These are phyloP conservation scores for Teunomyces atbi DNA, from an alignment of 805 yeast genomes.

Conservation along the genomic window DNA sequence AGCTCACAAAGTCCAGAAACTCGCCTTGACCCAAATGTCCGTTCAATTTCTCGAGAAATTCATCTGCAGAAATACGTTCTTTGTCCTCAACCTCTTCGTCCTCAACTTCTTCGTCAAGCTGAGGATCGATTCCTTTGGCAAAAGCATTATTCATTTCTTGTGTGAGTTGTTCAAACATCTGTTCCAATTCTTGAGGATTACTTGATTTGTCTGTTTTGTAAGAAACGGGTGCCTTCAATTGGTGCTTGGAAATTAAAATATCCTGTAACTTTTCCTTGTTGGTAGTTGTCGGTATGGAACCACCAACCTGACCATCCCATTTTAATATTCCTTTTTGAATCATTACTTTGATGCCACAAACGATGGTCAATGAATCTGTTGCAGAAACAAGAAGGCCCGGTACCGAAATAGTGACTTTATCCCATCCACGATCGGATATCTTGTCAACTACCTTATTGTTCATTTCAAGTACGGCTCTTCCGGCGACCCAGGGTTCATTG, in stretches of 20 bases:
- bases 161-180: not conserved
- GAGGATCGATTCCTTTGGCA: not conserved
- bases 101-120: not conserved
- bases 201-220: not conserved
- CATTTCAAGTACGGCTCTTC: not conserved
- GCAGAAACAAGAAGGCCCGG: not conserved
- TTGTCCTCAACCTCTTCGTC: constrained; percentile 1
- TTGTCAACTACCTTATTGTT: not conserved
- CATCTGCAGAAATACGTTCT: not conserved
- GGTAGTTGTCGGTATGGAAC: not conserved
- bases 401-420: not conserved
- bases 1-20: constrained; percentile 11
- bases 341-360: not conserved
- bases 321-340: not conserved
- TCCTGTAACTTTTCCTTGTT: not conserved
- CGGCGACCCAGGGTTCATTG: constrained; percentile 6
- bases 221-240: not conserved
- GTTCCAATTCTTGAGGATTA: not conserved
- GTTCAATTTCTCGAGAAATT: not conserved
- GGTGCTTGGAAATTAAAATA: not conserved
- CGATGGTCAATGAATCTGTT: not conserved
- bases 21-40: constrained; percentile 3
- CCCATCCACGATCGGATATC: not conserved
- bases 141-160: not conserved
- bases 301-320: not conserved